Base-by-base conservation (phyloP, 768 basidiomycete genomes). In the Phanerochaete sordida region DNA sequence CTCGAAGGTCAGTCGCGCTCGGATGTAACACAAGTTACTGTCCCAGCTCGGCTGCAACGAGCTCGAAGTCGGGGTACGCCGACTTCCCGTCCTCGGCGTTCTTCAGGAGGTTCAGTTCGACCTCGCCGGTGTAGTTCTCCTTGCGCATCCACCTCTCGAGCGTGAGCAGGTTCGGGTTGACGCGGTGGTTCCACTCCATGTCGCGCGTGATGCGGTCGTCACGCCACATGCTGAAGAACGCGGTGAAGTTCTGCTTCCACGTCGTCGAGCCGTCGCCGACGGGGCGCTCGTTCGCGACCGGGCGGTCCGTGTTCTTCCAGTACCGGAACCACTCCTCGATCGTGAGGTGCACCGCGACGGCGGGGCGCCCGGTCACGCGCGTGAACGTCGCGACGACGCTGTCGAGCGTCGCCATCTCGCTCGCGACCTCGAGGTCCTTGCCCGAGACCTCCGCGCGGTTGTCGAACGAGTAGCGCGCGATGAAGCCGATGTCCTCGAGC, bases 181-280 rank as follows among this genome's bases (percentile, higher is more conserved):
- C 64, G 11, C 66, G 71, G 51, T 70, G 64, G 23, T 78, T 70
- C 76, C 77, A 79, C 3, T 73, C 70, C 70, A 77, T 73, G 57
- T 80, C 74, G 61, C 74, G 67, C 59, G 69, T 70, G 43, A 79
- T 64, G 30, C 78, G 64, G 62, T 75, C 72, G 47, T 81, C 79
- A 30, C 75, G 65, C 65, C 68, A 79, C 55, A 72, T 55, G n/a
- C 65, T 69, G 75, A 75, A 81, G 61, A 72, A 78, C 3, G 68
- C 71, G 19, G 71, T 70, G 61, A 78, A 79, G 63, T 75, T 78
- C 67, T 78, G 66, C 28, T n/a, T 55, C 21, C 28, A 59, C 26
- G 62, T 62, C 37, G 58, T 50, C 26, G 56, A 35, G 4, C 49
- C 57, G 46, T 59, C 58, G 5, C 48, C 62, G 39, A n/a, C 48